phyloP scores from a whole-genome alignment of 345 rosid species.

The Ceriops zippeliana region DNA sequence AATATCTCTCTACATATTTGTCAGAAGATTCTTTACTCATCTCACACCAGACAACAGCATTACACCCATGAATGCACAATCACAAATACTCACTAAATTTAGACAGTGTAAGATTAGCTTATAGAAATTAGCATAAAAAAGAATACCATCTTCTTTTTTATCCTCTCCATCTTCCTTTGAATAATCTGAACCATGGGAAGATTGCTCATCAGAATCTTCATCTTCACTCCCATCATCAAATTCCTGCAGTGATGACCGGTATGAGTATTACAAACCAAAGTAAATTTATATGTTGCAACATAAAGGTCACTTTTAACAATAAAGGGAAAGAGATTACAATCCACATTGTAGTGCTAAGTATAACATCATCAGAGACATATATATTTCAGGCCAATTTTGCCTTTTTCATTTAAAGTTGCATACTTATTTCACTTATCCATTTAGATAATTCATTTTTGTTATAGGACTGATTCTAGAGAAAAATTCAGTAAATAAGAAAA shows the following conservation, averaged over 20 bases:
- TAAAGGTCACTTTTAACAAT: background rate
- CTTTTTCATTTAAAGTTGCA: background rate
- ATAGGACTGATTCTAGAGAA: no score
- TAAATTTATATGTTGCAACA: background rate
- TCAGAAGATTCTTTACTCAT: no score
- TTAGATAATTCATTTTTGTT: no score
- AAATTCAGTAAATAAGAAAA: no score
- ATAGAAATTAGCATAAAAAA: background rate
- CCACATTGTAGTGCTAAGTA: background rate
- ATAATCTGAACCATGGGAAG: conserved; percentile 45
- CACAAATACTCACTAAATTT: background rate
- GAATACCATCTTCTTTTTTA: conserved; percentile 48
- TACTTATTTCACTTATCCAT: no score
- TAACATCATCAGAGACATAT: background rate
- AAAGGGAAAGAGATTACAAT: background rate
- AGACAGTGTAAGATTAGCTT: background rate
- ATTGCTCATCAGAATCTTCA: conserved; percentile 26
- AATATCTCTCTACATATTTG: no score
- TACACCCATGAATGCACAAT: background rate
- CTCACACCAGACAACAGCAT: background rate
- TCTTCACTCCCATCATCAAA: conserved; percentile 42
- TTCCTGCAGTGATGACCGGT: conserved; percentile 32
- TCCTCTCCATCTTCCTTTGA: conserved; percentile 38
- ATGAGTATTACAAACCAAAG: background rate
- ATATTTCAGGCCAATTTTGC: background rate